Evolutionary conservation across 768 basidiomycete species (phyloP).

Genomic region (Tulasnella sp.): DNA sequence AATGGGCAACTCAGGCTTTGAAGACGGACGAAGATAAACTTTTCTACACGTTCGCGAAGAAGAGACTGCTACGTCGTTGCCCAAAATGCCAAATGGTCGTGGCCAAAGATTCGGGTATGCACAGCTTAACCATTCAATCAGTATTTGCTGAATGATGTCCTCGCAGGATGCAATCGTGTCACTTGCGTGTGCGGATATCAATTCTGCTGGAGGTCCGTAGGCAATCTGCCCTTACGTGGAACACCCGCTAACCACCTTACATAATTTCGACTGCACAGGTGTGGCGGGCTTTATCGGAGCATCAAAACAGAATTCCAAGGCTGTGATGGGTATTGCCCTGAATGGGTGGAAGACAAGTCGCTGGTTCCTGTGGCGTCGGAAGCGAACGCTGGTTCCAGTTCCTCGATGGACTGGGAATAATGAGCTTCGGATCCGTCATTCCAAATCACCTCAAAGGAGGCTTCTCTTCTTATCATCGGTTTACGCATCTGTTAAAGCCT

Average conservation of each 20-base stretch:
- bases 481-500: too few species aligned
- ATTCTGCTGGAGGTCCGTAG: not conserved
- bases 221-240: not conserved
- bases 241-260: not conserved
- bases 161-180: not conserved
- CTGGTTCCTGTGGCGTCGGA: not conserved
- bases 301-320: not conserved
- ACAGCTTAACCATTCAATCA: not conserved
- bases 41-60: not conserved
- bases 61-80: not conserved
- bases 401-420: not conserved
- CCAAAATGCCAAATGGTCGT: conserved; percentile 6
- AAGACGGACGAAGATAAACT: not conserved
- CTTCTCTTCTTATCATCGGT: too few species aligned
- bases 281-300: not conserved
- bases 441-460: too few species aligned
- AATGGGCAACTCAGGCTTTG: not conserved
- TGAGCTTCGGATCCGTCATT: not conserved
- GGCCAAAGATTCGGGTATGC: not conserved
- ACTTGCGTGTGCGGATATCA: not conserved
- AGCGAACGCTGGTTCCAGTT: not conserved
- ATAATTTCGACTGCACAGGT: not conserved
- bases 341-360: not conserved
- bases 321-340: not conserved
- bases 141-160: not conserved